Evolutionary conservation across 306 rosid genomes (phyloP), one percentile per base, ranked within the genome.

Genomic region (Gynostemma pentaphyllum): DNA sequence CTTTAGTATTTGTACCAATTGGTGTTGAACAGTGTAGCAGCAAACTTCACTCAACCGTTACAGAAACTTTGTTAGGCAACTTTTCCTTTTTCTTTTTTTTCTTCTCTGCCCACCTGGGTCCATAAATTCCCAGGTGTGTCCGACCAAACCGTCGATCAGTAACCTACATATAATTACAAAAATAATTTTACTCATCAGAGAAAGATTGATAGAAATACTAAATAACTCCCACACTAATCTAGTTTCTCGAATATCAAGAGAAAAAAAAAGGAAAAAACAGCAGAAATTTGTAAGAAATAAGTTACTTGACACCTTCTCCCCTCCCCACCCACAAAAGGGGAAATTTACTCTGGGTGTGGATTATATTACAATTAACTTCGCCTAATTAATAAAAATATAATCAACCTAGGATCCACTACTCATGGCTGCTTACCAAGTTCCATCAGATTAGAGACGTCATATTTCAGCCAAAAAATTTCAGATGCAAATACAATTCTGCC

Each of bases 81-180:
- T 40, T 76, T 68, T 21, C 29, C 28, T 72, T 53, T 70, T 39
- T 46, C 76, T 74, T 83, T 63, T 77, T 88, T 79, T 81, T 86
- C 82, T 86, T 94, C 75, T 86, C 81, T 36, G 99, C 88, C 96
- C 99, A 88, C 66, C 70, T 75, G 53, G 97, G 99, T 77, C 97
- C 99, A 66, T 86, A 94, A 66, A 94, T 94, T 19, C 78, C 94
- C 85, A 88, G 75, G 68, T 79, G 82, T 0, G 99, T 88, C 70
- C 95, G 87, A 45, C 95, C 99, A 19, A 94, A 88, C 71, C 87
- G 78, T 30, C 95, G 80, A 65, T 86, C 90, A 0, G 95, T 86
- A 81, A 88, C 74, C 99, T 94, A 88, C 73, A 57, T 46, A 75
- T 56, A 36, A 42, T 34, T 22, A 39, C 23, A 56, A 34, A 34